These are phyloP conservation scores for Gentiana macrophylla DNA, from an alignment of 257 asterid species.

Conservation along the genomic window DNA sequence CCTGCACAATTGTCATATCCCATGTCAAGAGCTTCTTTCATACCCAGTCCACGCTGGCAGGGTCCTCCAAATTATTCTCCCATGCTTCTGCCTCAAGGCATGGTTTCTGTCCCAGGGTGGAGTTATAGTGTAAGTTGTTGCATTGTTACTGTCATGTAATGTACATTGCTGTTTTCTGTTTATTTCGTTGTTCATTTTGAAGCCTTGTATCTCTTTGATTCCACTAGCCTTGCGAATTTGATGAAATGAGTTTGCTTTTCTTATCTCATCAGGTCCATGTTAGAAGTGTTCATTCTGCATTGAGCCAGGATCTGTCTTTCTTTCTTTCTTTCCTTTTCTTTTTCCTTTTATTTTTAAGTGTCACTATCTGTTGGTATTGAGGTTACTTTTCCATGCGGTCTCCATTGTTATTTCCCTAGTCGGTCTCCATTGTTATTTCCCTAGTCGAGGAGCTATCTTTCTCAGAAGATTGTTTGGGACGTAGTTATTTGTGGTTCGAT, in stretches of 20 bases:
- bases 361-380: no score
- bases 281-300: not conserved
- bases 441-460: no score
- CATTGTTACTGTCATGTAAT: slow-evolving; percentile 6
- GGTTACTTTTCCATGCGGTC: no score
- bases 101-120: slow-evolving; percentile 89
- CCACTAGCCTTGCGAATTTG: not conserved
- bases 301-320: no score
- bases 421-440: no score
- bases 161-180: slow-evolving; percentile 1
- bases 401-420: no score
- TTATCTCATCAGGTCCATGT: not conserved
- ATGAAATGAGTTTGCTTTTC: not conserved
- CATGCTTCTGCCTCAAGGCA: slow-evolving; percentile 80
- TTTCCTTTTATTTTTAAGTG: no score
- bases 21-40: slow-evolving; percentile 66
- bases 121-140: slow-evolving; percentile 63
- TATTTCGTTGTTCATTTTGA: not conserved
- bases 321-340: no score
- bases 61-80: slow-evolving; percentile 81
- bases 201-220: not conserved
- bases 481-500: no score
- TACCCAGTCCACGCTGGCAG: slow-evolving; percentile 91
- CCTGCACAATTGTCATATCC: slow-evolving; percentile 73
- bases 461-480: no score